Base-by-base conservation (phyloP, 2,329 filamentous ascomycete species). In the Cryphonectria carpinicola region DNA sequence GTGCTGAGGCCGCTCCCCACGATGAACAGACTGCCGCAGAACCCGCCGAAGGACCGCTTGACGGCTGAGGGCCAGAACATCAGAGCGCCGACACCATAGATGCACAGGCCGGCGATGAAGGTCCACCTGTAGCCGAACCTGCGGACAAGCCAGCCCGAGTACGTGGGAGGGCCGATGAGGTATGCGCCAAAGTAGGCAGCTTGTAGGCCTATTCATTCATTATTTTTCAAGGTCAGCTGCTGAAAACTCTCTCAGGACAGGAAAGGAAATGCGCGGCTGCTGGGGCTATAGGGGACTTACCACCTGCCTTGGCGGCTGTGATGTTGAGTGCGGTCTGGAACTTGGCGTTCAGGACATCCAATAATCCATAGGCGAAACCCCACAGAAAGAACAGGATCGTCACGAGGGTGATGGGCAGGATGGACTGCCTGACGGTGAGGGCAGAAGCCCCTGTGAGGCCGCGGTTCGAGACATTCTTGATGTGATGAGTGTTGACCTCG, bases 1-100 rank as follows among this genome's bases (percentile, higher is more conserved):
- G 91, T 92, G 1, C 88, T 88, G 0, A 94, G 84, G 8, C 91
- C 92, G 68, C 88, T 89, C 28, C 91, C 92, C 70, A 93, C 90
- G 70, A 93, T 86, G 79, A 93, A 93, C 74, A 92, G 87, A 73
- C 82, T 85, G 52, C 87, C 88, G 75, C 90, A 93, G 81, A 93
- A 94, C 14, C 92, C 92, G 28, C 86, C 87, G 76, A 94, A 94
- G 19, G 89, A 92, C 69, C 86, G 84, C 39, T 88, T 87, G 72
- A 86, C 85, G 74, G 89, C 85, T 65, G 84, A 86, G 1, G 84
- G 82, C 67, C 84, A 86, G n/a, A 84, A 83, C 49, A 87, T 80
- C 65, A 87, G 76, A 25, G 84, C 85, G 28, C 86, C 86, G 37
- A 87, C 70, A 1, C 87, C 89, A 78, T 93, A 92, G 60, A 93